Conservation (phyloP, 2,329 filamentous ascomycete genomes). For the Corniculantispora saksenae region DNA sequence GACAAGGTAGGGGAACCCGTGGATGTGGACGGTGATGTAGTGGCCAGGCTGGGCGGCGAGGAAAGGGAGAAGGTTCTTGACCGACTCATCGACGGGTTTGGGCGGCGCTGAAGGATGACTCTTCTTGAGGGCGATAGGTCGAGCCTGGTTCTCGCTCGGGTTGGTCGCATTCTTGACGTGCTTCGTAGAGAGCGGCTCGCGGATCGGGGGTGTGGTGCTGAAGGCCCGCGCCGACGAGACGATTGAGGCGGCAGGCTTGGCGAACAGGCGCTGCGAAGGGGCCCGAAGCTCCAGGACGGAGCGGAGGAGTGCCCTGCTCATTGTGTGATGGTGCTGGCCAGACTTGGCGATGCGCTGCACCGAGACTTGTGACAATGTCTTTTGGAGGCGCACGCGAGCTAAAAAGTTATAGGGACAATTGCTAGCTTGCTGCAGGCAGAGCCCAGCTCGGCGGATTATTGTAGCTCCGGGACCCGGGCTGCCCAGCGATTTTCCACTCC, state of each 20-base stretch:
- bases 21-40: constrained; percentile 79
- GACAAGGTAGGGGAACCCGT: constrained; percentile 77
- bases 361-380: constrained; percentile 22
- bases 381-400: constrained; percentile 16
- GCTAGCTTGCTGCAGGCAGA: constrained; percentile 14
- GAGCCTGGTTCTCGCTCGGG: constrained; percentile 33
- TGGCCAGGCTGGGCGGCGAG: constrained; percentile 72
- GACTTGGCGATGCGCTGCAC: constrained; percentile 26
- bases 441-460: constrained; percentile 33
- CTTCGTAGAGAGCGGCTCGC: constrained; percentile 38
- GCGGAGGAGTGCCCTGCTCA: constrained; percentile 64
- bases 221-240: constrained; percentile 45
- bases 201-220: constrained; percentile 51
- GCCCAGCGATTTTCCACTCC: constrained; percentile 15
- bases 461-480: constrained; percentile 34
- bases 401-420: constrained; percentile 17
- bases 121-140: constrained; percentile 42
- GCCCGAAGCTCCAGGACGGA: constrained; percentile 62
- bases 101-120: constrained; percentile 38
- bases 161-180: constrained; percentile 41
- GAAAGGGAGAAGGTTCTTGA: constrained; percentile 66
- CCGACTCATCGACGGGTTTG: constrained; percentile 52
- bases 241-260: constrained; percentile 46
- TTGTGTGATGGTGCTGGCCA: constrained; percentile 27
- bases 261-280: constrained; percentile 44